A percentile compares a stretch with the other conserved stretches of the same genome.
Conservation (phyloP, 805 yeast species). For the Priceomyces fermenticarens region DNA sequence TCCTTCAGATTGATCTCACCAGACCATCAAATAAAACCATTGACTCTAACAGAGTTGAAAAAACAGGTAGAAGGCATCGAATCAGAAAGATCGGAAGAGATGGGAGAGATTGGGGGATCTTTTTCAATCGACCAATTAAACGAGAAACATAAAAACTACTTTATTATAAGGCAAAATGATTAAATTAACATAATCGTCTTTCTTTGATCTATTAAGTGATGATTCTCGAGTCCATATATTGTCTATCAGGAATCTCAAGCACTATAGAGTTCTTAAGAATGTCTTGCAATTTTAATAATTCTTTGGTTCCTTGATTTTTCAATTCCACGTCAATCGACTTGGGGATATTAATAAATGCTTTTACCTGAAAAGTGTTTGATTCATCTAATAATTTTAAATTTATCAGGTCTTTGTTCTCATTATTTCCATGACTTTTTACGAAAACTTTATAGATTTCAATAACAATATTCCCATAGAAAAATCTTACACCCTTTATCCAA, state of each 20-base stretch:
- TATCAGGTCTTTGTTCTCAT: constrained; percentile 19
- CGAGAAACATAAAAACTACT: constrained; percentile 8
- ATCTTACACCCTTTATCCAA: constrained; percentile 59
- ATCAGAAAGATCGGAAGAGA: constrained; percentile 10
- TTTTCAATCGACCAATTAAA: constrained; percentile 11
- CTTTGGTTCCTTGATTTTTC: constrained; percentile 61
- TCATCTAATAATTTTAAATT: constrained; percentile 43
- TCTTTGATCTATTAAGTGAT: constrained; percentile 8
- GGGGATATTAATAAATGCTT: constrained; percentile 67
- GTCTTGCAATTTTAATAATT: constrained; percentile 58
- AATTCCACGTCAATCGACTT: constrained; percentile 73
- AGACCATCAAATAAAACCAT: constrained; percentile 28
- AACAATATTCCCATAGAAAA: constrained; percentile 57
- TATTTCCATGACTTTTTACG: constrained; percentile 27
- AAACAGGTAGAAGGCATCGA: constrained; percentile 13
- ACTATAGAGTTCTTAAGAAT: constrained; percentile 67
- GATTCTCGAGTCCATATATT: constrained; percentile 76
- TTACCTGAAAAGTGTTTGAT: constrained; percentile 57
- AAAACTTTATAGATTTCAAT: constrained; percentile 55
- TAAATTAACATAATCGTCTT: constrained; percentile 1
- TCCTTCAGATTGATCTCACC: constrained; percentile 32
- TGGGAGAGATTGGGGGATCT: constrained; percentile 21
- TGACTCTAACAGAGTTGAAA: constrained; percentile 17
- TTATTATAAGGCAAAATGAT: constrained; percentile 7
- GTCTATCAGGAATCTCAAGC: constrained; percentile 73